Evolutionary conservation across 352 stramenopile genomes (phyloP).

Genomic region (Pythium aquatile): DNA sequence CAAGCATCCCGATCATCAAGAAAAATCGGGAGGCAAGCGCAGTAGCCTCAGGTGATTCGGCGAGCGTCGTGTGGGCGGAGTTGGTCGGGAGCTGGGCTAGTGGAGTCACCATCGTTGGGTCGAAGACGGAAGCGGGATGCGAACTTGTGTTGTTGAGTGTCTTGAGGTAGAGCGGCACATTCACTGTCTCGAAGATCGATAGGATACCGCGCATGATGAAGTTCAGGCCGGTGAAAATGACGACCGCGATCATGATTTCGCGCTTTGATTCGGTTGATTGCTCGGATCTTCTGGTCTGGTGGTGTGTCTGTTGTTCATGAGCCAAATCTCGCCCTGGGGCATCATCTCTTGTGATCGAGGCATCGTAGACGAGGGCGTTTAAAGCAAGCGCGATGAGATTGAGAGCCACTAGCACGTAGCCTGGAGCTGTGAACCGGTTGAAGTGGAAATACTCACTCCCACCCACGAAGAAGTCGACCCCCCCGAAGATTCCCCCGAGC

Average conservation of each 20-base stretch:
- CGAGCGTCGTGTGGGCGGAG: background rate
- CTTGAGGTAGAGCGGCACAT: conserved; percentile 54
- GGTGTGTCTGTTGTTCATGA: background rate
- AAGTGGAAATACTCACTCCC: conserved; percentile 43
- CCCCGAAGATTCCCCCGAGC: conserved; percentile 46
- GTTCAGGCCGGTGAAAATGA: conserved; percentile 70
- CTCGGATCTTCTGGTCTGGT: conserved; percentile 4
- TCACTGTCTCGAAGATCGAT: conserved; percentile 73
- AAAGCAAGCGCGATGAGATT: conserved; percentile 47
- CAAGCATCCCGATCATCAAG: conserved; percentile 51
- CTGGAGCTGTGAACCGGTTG: conserved; percentile 57
- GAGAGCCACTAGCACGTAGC: conserved; percentile 47
- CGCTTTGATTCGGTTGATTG: background rate
- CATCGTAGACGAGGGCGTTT: conserved; percentile 51
- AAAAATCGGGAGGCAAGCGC: conserved; percentile 47
- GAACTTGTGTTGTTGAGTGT: conserved; percentile 36
- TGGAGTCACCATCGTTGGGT: background rate
- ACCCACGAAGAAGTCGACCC: conserved; percentile 35
- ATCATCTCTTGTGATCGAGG: conserved; percentile 41
- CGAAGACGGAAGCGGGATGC: conserved; percentile 25
- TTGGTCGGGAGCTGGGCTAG: background rate
- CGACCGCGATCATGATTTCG: conserved; percentile 37
- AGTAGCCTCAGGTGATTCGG: conserved; percentile 16
- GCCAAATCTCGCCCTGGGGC: conserved; percentile 13
- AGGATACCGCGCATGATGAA: conserved; percentile 59